Percentiles rank a stretch among this genome's conserved stretches.
phyloP scores from a whole-genome alignment of 768 basidiomycete species.

The Rhizopogon vesiculosus region DNA sequence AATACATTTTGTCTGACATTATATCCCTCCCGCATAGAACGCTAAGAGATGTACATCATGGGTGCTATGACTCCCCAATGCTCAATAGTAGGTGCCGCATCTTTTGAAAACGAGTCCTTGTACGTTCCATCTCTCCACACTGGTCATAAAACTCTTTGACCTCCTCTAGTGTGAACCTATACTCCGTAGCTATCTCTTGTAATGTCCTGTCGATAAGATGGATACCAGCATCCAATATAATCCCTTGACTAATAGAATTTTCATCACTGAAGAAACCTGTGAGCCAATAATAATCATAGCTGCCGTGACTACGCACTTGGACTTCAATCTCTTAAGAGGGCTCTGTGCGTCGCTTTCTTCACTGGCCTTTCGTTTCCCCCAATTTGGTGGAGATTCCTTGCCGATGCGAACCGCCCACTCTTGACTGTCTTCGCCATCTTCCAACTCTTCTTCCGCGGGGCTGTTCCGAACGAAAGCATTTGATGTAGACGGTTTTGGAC shows the following conservation, averaged over 20 bases:
- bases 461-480: slow-evolving; percentile 29
- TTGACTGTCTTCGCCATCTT: slow-evolving; percentile 46
- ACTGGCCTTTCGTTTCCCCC: slow-evolving; percentile 58
- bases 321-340: slow-evolving; percentile 39
- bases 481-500: slow-evolving; percentile 25
- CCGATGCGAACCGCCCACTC: slow-evolving; percentile 71
- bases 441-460: slow-evolving; percentile 65
- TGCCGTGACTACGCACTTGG: slow-evolving; percentile 29
- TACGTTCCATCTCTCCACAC: slow-evolving; percentile 66
- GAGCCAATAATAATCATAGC: not conserved
- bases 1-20: not conserved
- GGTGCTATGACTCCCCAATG: slow-evolving; percentile 17
- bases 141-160: slow-evolving; percentile 76
- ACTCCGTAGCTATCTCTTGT: slow-evolving; percentile 61
- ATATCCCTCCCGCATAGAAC: not conserved
- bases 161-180: slow-evolving; percentile 69
- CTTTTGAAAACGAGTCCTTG: slow-evolving; percentile 57
- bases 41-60: not conserved
- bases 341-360: slow-evolving; percentile 31
- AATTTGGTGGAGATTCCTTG: slow-evolving; percentile 55
- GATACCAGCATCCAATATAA: slow-evolving; percentile 17
- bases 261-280: not conserved
- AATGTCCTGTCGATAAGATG: slow-evolving; percentile 68
- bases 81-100: slow-evolving; percentile 51
- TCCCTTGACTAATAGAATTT: not conserved